phyloP scores from a whole-genome alignment of 139 green algal species.

The Chlorella sp. region DNA sequence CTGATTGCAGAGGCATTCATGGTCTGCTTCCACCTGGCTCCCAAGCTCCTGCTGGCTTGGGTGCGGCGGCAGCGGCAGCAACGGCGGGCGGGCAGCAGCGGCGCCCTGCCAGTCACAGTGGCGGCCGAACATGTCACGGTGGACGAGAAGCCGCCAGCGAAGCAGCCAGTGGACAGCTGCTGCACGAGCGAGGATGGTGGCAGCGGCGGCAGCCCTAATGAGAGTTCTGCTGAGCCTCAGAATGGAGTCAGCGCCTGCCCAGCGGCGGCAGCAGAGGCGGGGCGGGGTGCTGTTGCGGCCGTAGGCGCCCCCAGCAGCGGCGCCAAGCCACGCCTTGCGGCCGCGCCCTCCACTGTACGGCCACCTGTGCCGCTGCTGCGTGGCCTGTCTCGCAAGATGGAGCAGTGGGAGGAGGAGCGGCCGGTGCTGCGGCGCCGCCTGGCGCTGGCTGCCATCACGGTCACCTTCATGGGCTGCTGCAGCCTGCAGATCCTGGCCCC shows the following conservation, averaged over 20 bases:
- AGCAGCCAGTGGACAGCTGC: neutral
- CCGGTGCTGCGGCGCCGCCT: constrained; percentile 19
- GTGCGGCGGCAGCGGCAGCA: neutral
- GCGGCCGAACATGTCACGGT: neutral
- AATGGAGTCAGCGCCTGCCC: neutral
- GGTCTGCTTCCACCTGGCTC: neutral
- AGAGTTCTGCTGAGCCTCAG: neutral
- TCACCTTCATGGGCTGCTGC: constrained; percentile 20
- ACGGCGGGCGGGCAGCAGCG: neutral
- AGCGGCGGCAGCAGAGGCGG: too few species aligned
- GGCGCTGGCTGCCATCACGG: neutral
- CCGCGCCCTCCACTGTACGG: neutral
- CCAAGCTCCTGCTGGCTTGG: neutral
- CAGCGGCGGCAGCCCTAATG: too few species aligned
- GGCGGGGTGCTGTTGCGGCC: too few species aligned
- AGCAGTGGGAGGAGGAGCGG: constrained; percentile 15
- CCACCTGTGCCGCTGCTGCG: constrained; percentile 6
- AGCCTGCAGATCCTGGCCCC: constrained; percentile 28
- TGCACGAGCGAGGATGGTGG: neutral
- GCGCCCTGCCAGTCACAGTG: neutral
- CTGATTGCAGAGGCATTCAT: constrained; percentile 24
- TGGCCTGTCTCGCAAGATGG: neutral
- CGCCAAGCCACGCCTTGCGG: neutral
- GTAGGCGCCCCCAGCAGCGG: neutral
- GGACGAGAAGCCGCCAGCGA: neutral